Evolutionary conservation across 805 yeast species (phyloP).

Genomic region (Myxozyma kluyveri): DNA sequence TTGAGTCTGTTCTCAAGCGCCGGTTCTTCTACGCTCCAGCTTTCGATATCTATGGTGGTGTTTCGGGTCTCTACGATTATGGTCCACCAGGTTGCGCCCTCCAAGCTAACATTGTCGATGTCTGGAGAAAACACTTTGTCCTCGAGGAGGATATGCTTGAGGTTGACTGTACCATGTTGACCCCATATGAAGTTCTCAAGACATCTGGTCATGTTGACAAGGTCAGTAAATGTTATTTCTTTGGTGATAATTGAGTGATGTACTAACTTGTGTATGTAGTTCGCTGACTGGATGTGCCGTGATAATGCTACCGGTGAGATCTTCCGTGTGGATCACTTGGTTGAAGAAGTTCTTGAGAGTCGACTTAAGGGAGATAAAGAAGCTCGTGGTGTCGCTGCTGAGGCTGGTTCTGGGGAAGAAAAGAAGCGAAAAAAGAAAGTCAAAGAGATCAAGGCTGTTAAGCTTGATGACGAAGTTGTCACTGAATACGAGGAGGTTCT

Average conservation of each 20-base stretch:
- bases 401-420: conserved; percentile 69
- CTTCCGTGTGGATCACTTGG: conserved; percentile 96
- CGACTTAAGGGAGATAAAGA: conserved; percentile 95
- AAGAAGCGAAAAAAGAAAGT: conserved; percentile 94
- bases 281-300: conserved; percentile 98
- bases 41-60: conserved; percentile 97
- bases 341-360: conserved; percentile 95
- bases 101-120: conserved; percentile 91
- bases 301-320: conserved; percentile 96
- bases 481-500: conserved; percentile 80
- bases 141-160: conserved; percentile 98
- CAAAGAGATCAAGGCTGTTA: conserved; percentile 80
- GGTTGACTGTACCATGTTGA: conserved; percentile 96
- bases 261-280: too few relatives aligned
- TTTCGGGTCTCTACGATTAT: conserved; percentile 93
- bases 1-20: conserved; percentile 89
- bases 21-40: conserved; percentile 98
- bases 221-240: too few relatives aligned
- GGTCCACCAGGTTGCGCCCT: conserved; percentile 99
- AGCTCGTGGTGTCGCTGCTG: conserved; percentile 78
- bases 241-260: background rate
- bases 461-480: conserved; percentile 76
- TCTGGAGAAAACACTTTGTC: conserved; percentile 96
- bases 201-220: conserved; percentile 99
- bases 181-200: conserved; percentile 96